These are phyloP conservation scores for Yamadazyma friedrichii DNA, from an alignment of 1,139 yeast species.

Conservation along the genomic window DNA sequence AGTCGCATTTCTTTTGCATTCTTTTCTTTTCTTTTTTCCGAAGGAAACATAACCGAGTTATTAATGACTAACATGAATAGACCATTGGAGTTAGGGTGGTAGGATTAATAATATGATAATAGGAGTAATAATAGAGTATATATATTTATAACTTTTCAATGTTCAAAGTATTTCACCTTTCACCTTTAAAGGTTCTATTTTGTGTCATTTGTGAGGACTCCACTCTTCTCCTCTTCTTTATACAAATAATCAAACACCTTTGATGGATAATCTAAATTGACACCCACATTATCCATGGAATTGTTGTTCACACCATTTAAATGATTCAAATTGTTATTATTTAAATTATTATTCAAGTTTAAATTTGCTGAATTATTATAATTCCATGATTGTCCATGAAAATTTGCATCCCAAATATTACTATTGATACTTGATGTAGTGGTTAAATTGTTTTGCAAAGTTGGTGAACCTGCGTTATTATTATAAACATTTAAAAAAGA, in stretches of 20 bases:
- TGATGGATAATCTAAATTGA: neutral
- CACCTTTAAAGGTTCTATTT: too few species aligned
- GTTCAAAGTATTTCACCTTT: too few species aligned
- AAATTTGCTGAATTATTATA: constrained; percentile 2
- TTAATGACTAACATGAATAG: neutral
- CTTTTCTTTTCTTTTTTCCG: neutral
- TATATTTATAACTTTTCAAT: too few species aligned
- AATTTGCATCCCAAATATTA: constrained; percentile 10
- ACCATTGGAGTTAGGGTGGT: neutral
- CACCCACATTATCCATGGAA: neutral
- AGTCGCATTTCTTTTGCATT: neutral
- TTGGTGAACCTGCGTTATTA: constrained; percentile 4
- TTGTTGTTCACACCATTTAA: too few species aligned
- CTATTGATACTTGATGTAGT: constrained; percentile 6
- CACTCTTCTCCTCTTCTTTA: neutral
- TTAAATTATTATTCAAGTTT: neutral
- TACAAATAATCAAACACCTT: constrained; percentile 1
- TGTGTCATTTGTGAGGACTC: too few species aligned
- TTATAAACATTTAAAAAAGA: constrained; percentile 7
- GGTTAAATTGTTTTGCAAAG: constrained; percentile 5
- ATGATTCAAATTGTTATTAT: neutral
- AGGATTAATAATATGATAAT: too few species aligned
- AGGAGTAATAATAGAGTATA: too few species aligned
- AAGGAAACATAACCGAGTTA: constrained; percentile 5
- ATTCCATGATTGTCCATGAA: constrained; percentile 5